phyloP scores from a whole-genome alignment of 495 filamentous ascomycete species.

The Hypoxylon rickii region DNA sequence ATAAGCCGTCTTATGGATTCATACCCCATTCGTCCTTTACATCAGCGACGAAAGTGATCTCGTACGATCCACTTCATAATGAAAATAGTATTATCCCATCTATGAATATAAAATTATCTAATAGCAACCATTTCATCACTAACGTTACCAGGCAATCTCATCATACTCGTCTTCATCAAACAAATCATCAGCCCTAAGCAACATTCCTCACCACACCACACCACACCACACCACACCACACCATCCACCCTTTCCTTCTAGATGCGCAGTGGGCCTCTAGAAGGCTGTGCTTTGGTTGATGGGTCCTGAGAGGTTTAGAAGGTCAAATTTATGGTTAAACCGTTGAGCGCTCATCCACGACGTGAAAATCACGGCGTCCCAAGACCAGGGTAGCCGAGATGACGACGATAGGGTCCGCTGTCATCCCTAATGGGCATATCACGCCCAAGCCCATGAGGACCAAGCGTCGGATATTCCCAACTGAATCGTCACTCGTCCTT shows the following conservation, averaged over 20 bases:
- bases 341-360: no score
- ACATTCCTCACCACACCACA: conserved; percentile 1
- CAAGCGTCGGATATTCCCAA: conserved; percentile 56
- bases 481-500: conserved; percentile 71
- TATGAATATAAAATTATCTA: neutral
- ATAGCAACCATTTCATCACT: conserved; percentile 22
- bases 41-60: conserved; percentile 9
- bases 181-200: neutral
- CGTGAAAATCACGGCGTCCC: no score
- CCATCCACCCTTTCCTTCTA: no score
- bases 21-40: conserved; percentile 14
- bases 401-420: conserved; percentile 17
- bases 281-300: no score
- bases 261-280: no score
- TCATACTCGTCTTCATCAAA: neutral
- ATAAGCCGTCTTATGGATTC: conserved; percentile 8
- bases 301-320: no score
- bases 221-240: conserved; percentile 3
- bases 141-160: neutral
- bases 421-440: conserved; percentile 27
- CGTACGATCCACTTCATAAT: conserved; percentile 11
- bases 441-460: conserved; percentile 29
- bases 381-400: conserved; percentile 3
- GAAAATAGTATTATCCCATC: neutral
- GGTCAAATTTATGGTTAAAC: no score